Evolutionary conservation across 2,329 filamentous ascomycete genomes (phyloP).

Genomic region (Fusarium transvaalense): DNA sequence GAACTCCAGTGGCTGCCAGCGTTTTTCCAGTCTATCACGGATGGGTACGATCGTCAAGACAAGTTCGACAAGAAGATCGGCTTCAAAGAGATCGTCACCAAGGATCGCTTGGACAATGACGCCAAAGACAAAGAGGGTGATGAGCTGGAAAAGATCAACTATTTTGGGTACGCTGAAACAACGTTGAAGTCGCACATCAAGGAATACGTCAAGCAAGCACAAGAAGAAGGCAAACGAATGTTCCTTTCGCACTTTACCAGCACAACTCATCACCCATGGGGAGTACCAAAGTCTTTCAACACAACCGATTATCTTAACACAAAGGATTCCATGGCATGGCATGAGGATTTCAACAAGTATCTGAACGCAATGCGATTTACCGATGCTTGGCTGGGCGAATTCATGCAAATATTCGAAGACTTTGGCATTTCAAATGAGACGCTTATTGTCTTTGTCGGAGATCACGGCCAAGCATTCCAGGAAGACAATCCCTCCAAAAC

Average conservation of each 20-base stretch:
- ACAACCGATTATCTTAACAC: slow-evolving; percentile 30
- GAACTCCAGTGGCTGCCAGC: slow-evolving; percentile 50
- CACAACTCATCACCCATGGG: slow-evolving; percentile 53
- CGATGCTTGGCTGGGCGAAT: slow-evolving; percentile 51
- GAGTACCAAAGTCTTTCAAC: slow-evolving; percentile 36
- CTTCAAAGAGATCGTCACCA: slow-evolving; percentile 49
- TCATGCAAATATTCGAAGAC: slow-evolving; percentile 50
- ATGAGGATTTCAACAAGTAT: slow-evolving; percentile 52
- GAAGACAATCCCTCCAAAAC: slow-evolving; percentile 48
- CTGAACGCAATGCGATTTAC: slow-evolving; percentile 52
- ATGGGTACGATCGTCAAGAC: slow-evolving; percentile 53
- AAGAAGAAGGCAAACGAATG: slow-evolving; percentile 49
- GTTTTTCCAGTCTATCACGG: slow-evolving; percentile 54
- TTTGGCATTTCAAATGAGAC: slow-evolving; percentile 52
- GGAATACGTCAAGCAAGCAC: slow-evolving; percentile 48
- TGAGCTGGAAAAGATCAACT: slow-evolving; percentile 45
- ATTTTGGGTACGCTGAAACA: slow-evolving; percentile 53
- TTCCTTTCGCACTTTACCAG: slow-evolving; percentile 55
- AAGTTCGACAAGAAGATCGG: slow-evolving; percentile 51
- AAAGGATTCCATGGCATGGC: slow-evolving; percentile 43
- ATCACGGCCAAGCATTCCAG: slow-evolving; percentile 53
- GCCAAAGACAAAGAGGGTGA: slow-evolving; percentile 24
- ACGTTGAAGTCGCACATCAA: slow-evolving; percentile 49
- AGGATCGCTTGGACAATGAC: slow-evolving; percentile 45
- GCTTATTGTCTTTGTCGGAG: slow-evolving; percentile 51